phyloP scores from a whole-genome alignment of 495 filamentous ascomycete species.

The Cercophora newfieldiana region DNA sequence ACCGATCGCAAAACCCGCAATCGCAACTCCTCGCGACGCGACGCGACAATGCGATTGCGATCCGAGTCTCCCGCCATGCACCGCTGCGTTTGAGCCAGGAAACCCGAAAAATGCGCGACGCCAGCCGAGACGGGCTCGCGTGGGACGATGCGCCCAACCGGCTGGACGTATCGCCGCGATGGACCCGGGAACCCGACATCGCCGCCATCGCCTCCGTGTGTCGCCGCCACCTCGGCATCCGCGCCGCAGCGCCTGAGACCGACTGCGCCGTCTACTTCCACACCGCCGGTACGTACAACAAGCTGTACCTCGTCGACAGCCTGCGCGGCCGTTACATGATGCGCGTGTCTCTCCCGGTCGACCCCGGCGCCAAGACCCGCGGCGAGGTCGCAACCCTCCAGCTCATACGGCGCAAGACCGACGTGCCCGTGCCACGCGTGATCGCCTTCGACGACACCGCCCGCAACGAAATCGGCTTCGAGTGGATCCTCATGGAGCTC shows the following conservation, averaged over 20 bases:
- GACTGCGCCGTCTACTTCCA: conserved; percentile 26
- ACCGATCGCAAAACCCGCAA: not conserved
- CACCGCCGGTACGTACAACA: conserved; percentile 35
- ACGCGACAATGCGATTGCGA: not conserved
- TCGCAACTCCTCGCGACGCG: not conserved
- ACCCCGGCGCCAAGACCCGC: conserved; percentile 51
- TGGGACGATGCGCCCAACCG: conserved; percentile 27
- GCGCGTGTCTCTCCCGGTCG: conserved; percentile 56
- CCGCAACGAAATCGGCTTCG: conserved; percentile 53
- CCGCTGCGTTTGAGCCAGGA: too few relatives aligned
- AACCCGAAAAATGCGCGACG: conserved; percentile 27
- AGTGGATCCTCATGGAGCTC: conserved; percentile 60
- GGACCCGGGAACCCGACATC: conserved; percentile 35
- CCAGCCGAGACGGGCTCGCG: conserved; percentile 29
- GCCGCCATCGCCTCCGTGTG: conserved; percentile 28
- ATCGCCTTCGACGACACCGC: conserved; percentile 47
- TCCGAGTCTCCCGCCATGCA: not conserved
- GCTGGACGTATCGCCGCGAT: conserved; percentile 29
- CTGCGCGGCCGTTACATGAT: conserved; percentile 39
- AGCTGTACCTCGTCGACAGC: conserved; percentile 39
- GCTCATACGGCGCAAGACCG: conserved; percentile 46
- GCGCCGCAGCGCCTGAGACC: conserved; percentile 1
- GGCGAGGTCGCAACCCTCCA: conserved; percentile 59
- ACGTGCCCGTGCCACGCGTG: conserved; percentile 53
- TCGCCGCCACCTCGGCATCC: conserved; percentile 28